Conservation (phyloP, 495 filamentous ascomycete genomes). For the Tuber umbilicatum region DNA sequence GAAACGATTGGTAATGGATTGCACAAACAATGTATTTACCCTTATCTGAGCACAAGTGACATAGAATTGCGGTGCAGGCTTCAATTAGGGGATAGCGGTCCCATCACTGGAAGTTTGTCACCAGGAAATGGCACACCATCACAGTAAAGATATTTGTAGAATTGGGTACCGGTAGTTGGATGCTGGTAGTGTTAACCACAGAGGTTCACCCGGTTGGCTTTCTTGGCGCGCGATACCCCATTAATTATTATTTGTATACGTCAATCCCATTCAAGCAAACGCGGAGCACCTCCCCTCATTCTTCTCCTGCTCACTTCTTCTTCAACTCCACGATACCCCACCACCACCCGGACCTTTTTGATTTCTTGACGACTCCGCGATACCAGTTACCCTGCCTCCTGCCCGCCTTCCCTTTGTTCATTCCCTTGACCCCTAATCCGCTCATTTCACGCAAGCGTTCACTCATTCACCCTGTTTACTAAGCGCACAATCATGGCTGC, state of each 20-base stretch:
- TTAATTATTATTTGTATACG: not conserved
- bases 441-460: not conserved
- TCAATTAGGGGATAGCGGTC: not conserved
- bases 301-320: not conserved
- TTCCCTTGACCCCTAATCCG: not conserved
- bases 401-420: not conserved
- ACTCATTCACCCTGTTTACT: not conserved
- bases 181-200: not conserved
- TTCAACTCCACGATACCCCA: not conserved
- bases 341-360: not conserved
- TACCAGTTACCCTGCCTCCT: not conserved
- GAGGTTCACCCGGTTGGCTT: not conserved
- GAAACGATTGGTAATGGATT: not conserved
- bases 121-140: not conserved
- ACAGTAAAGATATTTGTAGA: not conserved
- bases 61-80: not conserved
- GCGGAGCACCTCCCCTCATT: not conserved
- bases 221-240: not conserved
- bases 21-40: not conserved
- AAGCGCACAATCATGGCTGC: conserved; percentile 12
- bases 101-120: not conserved
- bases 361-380: not conserved
- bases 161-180: not conserved
- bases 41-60: not conserved
- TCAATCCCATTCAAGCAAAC: not conserved